Conservation (phyloP, 192 early-diverging fungal species). For the Endogone sp. region DNA sequence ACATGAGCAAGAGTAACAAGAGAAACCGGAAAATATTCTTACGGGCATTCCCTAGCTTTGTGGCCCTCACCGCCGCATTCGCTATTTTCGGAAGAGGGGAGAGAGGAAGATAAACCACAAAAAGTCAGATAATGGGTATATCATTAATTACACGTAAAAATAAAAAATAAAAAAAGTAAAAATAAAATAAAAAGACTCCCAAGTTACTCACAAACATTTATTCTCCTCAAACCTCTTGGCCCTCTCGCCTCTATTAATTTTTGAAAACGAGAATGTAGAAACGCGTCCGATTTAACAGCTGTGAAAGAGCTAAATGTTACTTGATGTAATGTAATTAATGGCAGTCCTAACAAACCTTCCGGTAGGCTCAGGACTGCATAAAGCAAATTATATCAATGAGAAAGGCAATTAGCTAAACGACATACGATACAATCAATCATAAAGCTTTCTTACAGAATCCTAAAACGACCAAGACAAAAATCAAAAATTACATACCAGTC, state of each 20-base stretch:
- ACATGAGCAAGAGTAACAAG: no score
- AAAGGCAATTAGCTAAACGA: background rate
- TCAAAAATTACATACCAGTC: background rate
- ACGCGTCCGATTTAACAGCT: no score
- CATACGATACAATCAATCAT: constrained; percentile 15
- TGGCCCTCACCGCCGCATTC: constrained; percentile 29
- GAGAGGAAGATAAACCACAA: background rate
- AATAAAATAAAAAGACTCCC: background rate
- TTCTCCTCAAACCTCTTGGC: constrained; percentile 25
- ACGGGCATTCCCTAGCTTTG: constrained; percentile 25
- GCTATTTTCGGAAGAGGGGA: constrained; percentile 4
- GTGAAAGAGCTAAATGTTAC: no score
- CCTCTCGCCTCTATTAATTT: constrained; percentile 28
- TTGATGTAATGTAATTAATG: no score
- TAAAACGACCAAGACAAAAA: constrained; percentile 5
- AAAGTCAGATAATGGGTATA: no score
- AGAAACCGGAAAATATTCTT: constrained; percentile 3
- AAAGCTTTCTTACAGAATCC: background rate
- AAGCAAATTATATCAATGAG: background rate
- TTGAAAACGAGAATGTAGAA: no score
- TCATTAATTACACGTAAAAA: no score
- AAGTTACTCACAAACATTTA: constrained; percentile 28
- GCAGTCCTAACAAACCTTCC: constrained; percentile 11
- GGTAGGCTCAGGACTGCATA: constrained; percentile 8
- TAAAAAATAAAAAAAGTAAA: background rate